Base-by-base conservation (phyloP, 1,139 yeast genomes). In the Pichia kudriavzevii region DNA sequence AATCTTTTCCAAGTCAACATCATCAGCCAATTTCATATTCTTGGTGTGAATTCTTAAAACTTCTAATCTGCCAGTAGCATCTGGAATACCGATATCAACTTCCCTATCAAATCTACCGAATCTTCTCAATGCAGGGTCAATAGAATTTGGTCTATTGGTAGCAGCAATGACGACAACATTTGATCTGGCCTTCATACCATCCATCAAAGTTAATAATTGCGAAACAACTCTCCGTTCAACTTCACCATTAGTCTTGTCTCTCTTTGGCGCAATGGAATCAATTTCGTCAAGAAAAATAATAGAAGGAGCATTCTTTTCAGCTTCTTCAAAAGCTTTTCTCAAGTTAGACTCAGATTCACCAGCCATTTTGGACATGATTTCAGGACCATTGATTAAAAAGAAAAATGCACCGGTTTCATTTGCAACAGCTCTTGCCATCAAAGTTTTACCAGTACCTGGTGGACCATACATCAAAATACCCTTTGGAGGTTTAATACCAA, bases 221-320 rank as follows among this genome's bases (percentile, higher is more conserved):
- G 97, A 88, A 42, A 91, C 98, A 41, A 91, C 98, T 69, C 99
- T 82, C 67, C 98, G 80, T 62, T 80, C 88, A 50, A 93, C 98
- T 66, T 93, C 99, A 67, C 99, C 98, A 58, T 91, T 91, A 39
- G 98, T 88, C 77, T 93, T 93, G 69, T 91, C 98, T 72, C 99
- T 85, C 79, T 91, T 91, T 60, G 98, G 98, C 38, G 99, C 98
- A 56, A 91, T 93, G 11, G 97, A 88, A 61, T 91, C 99, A 50
- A 91, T 93, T 67, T 91, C 99, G 66, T 91, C 99, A 55, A 91
- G 91, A 66, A 91, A 93, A 49, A 91, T 91, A 55, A 91, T 91
- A 8, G 98, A 77, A 20, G 98, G 98, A 13, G 97, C 91, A 61
- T 93, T 87, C 69, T 91, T 91, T 66, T 91, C 98, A 35, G 99